Evolutionary conservation across 257 asterid genomes (phyloP), one percentile per base, ranked within the genome.

Genomic region (Euphrasia confusa): DNA sequence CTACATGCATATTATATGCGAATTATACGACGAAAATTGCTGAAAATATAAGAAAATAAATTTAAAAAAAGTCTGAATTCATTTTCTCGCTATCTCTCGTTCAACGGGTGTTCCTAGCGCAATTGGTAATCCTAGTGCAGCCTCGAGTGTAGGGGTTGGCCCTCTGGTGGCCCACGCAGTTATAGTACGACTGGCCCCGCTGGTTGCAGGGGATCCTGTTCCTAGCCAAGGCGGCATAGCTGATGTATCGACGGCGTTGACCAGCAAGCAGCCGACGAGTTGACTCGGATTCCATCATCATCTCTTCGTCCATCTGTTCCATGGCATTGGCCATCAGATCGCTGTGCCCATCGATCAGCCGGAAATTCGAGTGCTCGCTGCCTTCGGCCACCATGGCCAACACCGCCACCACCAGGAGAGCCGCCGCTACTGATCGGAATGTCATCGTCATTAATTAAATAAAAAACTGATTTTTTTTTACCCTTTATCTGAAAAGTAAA

Each of bases 141-240:
- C 80, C 78, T 10, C 87, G 83, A 54, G 5, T 40, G 67, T 78
- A 83, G 2, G 83, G 90, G 17, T 81, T 78, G n/a, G 78, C 78
- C n/a, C 1, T 9, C 72, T 74, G 60, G 61, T 69, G 75, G 17
- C 52, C 27, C 21, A 33, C 35, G 66, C 87, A 83, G 42, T 80
- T 77, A 64, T 81, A 81, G 58, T 84, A 84, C 0, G 92, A 84
- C 0, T 61, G 63, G 1, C 92, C 92, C 1, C 81, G 73, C 13
- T 45, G 26, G 53, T 64, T 68, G 66, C 88, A 84, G 0, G 88
- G 86, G 26, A 81, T 71, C 3, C 14, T 73, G 60, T 75, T 68
- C 28, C 75, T 66, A 0, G 50, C 37, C 30, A 81, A 8, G 48
- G 88, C 86, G 7, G 67, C 81, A 35, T 81, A 81, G 74, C 88